Base-by-base conservation (phyloP, 139 green algal genomes). In the Auxenochlorella pyrenoidosa region DNA sequence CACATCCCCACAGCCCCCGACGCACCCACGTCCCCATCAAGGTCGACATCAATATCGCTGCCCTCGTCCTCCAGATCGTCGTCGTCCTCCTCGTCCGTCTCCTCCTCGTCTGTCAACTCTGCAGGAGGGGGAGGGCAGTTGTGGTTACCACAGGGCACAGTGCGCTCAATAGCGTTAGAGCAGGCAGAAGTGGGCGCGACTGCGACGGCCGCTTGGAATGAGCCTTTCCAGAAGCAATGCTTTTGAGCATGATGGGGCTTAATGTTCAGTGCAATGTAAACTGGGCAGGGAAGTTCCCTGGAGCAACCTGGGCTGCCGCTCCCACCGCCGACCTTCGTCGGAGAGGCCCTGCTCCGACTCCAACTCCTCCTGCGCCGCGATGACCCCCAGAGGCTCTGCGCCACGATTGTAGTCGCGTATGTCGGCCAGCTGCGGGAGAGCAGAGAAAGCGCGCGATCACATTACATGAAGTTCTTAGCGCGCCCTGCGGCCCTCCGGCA, bases 41-140 rank as follows among this genome's bases (percentile, higher is more conserved):
- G n/a, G 51, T 76, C 80, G 13, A 36, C 82, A 5, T 79, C 82
- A 22, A 73, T 58, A 36, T 68, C 75, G 26, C 21, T 66, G 30
- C 30, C 47, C 32, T 36, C 80, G 16, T 60, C 80, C 1, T 82
- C 47, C 47, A 70, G 19, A 21, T 78, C 65, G 10, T 60, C 81
- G 1, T 59, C 63, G 0, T 73, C 83, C 24, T 82, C 83, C 68
- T 72, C 82, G 21, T 72, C 82, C 2, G 77, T 68, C 10, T 70
- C 68, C 30, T 79, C 82, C 26, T 75, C 80, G 40, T 86, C 82
- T 21, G 34, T 82, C 36, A 87, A n/a, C 3, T 87, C 83, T 87
- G 83, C 71, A 79, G 1, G 16, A 30, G 18, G 63, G 28, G 22
- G 5, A 1, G 12, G 22, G 40, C 21, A 30, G 38, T 28, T 18